Percentiles rank a stretch among this genome's conserved stretches.
Evolutionary conservation across 2,329 filamentous ascomycete species (phyloP).

Genomic region (Claviceps humidiphila): DNA sequence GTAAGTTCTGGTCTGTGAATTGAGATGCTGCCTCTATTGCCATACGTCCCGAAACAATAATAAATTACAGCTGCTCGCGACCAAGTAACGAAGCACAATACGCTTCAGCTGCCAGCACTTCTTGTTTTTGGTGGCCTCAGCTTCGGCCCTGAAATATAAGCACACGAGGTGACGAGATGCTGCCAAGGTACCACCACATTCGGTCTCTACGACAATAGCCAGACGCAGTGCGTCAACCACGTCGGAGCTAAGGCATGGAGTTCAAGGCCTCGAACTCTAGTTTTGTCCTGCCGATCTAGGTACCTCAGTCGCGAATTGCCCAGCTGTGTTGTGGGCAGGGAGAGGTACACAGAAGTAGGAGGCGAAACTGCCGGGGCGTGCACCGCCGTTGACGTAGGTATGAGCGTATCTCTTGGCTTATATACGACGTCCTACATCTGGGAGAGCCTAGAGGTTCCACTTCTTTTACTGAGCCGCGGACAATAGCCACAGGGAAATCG

Average conservation of each 20-base stretch:
- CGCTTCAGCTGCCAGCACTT: background rate
- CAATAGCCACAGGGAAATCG: background rate
- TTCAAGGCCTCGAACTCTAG: background rate
- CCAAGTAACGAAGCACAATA: background rate
- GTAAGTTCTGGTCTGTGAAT: background rate
- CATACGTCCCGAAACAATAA: background rate
- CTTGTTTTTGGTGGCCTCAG: background rate
- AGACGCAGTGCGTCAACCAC: background rate
- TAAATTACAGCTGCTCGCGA: background rate
- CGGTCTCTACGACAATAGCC: background rate
- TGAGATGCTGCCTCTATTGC: background rate
- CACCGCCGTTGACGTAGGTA: background rate
- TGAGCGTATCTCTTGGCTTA: background rate
- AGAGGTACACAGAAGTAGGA: background rate
- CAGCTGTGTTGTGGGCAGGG: background rate
- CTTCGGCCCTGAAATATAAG: background rate
- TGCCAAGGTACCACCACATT: background rate
- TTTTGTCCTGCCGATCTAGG: background rate
- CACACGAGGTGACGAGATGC: background rate
- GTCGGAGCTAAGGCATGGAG: background rate
- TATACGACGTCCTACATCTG: background rate
- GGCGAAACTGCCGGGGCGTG: background rate
- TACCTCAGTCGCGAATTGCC: background rate
- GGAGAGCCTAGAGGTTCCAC: background rate
- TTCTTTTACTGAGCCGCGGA: background rate